Base-by-base conservation (phyloP, 1,139 yeast genomes). In the Taphrina betulina region DNA sequence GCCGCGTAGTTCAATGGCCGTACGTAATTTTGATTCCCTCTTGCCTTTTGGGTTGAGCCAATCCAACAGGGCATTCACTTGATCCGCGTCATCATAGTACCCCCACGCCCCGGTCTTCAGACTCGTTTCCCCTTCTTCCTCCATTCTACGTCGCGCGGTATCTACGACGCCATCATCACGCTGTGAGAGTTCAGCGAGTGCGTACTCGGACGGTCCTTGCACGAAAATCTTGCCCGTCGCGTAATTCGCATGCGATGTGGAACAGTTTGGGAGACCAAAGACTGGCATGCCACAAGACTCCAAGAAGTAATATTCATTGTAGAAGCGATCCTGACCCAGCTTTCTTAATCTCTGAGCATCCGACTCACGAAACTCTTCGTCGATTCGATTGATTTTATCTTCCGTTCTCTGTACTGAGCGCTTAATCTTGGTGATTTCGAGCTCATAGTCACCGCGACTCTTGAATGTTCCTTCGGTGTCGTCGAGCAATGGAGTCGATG, bases 271-370 rank as follows among this genome's bases (percentile, higher is more conserved):
- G 50, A 52, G 78, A 24, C 70, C 71, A 12, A 72, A 72, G 8
- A 73, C 75, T 2, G 68, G 70, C 57, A 87, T 74, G 0, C 97
- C 97, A 66, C 84, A 84, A 62, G 79, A 77, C 67, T 92, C 97
- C 67, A 90, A 82, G 96, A 96, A 92, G 95, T 95, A 94, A 68
- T 90, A 92, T 62, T 92, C 75, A 70, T 92, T 94, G 67, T 75
- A 88, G 60, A 80, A 78, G 56, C 95, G 75, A 68, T 92, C 99
- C 61, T 82, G 78, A 3, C 99, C 99, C 26, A 92, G 72, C 50
- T 81, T 75, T 59, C 80, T 79, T 42, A 89, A 78, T 59, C 98
- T 72, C 67, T 89, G 96, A 60, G 85, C 77, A 65, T 90, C 96
- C 16, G 69, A 62, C 16, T 63, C 64, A 2, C 69, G 64, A 23